Percentiles rank a stretch among this genome's conserved stretches.
These are phyloP conservation scores for Tolypocladium guangdongense DNA, from an alignment of 2,329 filamentous ascomycete genomes.

Conservation along the genomic window DNA sequence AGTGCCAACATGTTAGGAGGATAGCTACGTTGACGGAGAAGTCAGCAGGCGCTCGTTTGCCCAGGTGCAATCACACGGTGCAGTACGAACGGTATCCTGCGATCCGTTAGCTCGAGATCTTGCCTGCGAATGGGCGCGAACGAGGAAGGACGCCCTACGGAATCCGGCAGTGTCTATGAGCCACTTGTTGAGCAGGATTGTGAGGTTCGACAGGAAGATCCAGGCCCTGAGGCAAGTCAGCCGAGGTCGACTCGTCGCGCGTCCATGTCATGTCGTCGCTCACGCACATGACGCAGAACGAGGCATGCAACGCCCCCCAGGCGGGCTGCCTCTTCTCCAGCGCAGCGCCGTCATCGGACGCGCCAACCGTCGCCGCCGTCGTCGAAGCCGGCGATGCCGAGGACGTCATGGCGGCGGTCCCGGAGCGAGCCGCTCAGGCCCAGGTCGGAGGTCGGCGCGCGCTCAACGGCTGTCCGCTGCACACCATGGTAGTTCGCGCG, in stretches of 20 bases:
- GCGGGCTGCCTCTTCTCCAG: background rate
- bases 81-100: slow-evolving; percentile 11
- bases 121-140: background rate
- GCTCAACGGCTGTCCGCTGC: background rate
- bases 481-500: background rate
- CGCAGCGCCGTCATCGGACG: slow-evolving; percentile 16
- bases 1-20: slow-evolving; percentile 57
- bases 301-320: slow-evolving; percentile 17
- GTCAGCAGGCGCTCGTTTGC: no score
- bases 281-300: slow-evolving; percentile 21
- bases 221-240: slow-evolving; percentile 40
- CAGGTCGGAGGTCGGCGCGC: background rate
- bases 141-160: slow-evolving; percentile 36
- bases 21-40: slow-evolving; percentile 25
- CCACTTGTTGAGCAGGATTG: slow-evolving; percentile 91
- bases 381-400: background rate
- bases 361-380: background rate
- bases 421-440: background rate
- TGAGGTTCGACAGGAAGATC: slow-evolving; percentile 76
- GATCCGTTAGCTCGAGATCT: background rate
- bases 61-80: background rate
- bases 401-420: background rate
- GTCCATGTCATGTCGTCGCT: background rate
- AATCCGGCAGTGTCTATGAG: slow-evolving; percentile 67
- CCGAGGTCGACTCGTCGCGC: background rate